Conservation (phyloP, 495 filamentous ascomycete species). For the Xylaria acuta region DNA sequence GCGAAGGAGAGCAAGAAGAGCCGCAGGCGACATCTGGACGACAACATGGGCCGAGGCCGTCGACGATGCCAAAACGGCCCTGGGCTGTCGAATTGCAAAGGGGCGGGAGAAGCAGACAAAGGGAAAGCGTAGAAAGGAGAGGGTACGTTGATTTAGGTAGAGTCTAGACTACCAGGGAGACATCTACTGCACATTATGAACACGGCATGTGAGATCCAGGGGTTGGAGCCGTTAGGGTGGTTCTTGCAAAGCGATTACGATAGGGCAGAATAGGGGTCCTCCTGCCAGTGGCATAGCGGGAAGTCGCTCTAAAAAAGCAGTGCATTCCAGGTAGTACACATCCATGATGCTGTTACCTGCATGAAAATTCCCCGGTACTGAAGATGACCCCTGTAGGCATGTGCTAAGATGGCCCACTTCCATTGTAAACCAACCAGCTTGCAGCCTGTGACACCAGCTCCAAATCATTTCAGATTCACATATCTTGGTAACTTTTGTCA, state of each 20-base stretch:
- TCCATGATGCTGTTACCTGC: no score
- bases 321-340: no score
- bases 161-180: background rate
- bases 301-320: background rate
- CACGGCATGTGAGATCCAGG: constrained; percentile 7
- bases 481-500: background rate
- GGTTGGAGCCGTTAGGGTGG: background rate
- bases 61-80: constrained; percentile 23
- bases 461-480: background rate
- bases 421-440: background rate
- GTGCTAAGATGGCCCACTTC: background rate
- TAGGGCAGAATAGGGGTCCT: constrained; percentile 19
- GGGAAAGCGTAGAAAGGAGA: constrained; percentile 21
- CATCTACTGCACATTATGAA: background rate
- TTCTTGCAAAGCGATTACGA: background rate
- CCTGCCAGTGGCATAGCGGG: no score
- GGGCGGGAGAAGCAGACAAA: constrained; percentile 17
- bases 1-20: constrained; percentile 65
- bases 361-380: no score
- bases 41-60: constrained; percentile 45
- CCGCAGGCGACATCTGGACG: constrained; percentile 59
- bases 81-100: constrained; percentile 3
- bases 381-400: background rate
- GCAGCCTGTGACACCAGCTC: background rate
- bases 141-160: background rate